phyloP scores from a whole-genome alignment of 306 rosid species.

The Rubus idaeus region DNA sequence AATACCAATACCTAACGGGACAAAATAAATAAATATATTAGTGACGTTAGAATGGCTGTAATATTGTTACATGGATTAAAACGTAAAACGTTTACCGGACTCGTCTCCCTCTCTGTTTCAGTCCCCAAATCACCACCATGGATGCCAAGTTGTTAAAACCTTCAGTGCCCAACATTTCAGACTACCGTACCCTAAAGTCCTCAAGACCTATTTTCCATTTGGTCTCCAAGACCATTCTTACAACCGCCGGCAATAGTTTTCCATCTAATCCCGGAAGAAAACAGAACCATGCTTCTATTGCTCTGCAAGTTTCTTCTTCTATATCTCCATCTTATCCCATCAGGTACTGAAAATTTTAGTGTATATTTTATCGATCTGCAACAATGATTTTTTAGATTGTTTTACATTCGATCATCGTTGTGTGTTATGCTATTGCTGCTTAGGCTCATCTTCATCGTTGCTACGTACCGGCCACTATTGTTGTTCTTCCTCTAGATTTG shows the following conservation, averaged over 20 bases:
- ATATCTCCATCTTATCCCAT: conserved; percentile 11
- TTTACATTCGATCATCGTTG: not conserved
- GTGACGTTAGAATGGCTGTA: not conserved
- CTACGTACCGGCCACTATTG: not conserved
- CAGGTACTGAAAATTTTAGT: conserved; percentile 22
- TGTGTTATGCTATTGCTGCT: not conserved
- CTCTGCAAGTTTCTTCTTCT: conserved; percentile 22
- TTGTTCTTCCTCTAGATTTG: not conserved
- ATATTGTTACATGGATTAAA: not conserved
- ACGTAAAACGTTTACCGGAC: not conserved
- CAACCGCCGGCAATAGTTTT: not conserved
- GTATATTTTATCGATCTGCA: not conserved
- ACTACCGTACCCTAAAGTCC: conserved; percentile 16
- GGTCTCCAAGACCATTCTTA: conserved; percentile 11
- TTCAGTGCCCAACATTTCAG: conserved; percentile 7
- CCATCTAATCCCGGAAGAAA: conserved; percentile 3
- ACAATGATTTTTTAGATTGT: not conserved
- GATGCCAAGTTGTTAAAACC: conserved; percentile 19
- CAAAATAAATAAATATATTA: no score
- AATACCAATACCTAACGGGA: not conserved
- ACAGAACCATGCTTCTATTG: not conserved
- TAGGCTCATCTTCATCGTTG: not conserved
- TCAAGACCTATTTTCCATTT: conserved; percentile 17
- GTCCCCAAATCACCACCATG: conserved; percentile 27
- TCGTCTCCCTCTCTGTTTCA: not conserved